Evolutionary conservation across 192 early-diverging fungal species (phyloP).

Genomic region (Podochytrium sp.): DNA sequence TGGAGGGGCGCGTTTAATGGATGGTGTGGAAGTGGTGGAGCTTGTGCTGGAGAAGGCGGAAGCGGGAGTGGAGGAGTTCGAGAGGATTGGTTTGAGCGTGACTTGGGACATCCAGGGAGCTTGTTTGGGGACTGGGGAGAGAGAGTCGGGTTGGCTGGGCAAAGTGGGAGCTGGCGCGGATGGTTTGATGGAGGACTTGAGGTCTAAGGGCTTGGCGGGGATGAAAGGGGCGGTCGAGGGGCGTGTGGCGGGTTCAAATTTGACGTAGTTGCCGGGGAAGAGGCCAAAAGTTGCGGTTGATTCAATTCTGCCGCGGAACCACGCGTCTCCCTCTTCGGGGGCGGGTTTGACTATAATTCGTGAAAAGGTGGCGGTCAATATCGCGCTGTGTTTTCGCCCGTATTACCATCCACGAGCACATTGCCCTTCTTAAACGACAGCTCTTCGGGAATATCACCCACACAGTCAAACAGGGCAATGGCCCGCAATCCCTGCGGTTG

Average conservation of each 20-base stretch:
- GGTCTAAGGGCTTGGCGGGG: constrained; percentile 3
- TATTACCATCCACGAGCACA: constrained; percentile 53
- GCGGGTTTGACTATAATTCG: constrained; percentile 33
- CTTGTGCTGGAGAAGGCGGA: not conserved
- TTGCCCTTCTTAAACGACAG: constrained; percentile 59
- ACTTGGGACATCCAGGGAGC: constrained; percentile 13
- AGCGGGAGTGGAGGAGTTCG: constrained; percentile 7
- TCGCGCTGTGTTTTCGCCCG: not conserved
- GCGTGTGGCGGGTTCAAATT: not conserved
- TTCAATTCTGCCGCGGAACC: constrained; percentile 58
- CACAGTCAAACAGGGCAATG: constrained; percentile 61
- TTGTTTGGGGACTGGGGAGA: not conserved
- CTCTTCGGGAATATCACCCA: constrained; percentile 59
- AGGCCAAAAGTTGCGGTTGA: constrained; percentile 49
- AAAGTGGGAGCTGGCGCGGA: too few species aligned
- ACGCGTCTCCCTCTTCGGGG: constrained; percentile 57
- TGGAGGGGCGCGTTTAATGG: constrained; percentile 11
- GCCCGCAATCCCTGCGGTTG: constrained; percentile 29
- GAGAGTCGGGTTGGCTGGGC: not conserved
- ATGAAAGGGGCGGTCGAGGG: not conserved
- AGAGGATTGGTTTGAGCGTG: not conserved
- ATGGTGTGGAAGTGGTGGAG: not conserved
- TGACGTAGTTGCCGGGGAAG: constrained; percentile 66
- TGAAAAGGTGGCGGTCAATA: not conserved
- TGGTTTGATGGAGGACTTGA: not conserved